Percentiles rank a stretch among this genome's conserved stretches.
Conservation (phyloP, 768 basidiomycete species). For the Tricholoma matsutake region DNA sequence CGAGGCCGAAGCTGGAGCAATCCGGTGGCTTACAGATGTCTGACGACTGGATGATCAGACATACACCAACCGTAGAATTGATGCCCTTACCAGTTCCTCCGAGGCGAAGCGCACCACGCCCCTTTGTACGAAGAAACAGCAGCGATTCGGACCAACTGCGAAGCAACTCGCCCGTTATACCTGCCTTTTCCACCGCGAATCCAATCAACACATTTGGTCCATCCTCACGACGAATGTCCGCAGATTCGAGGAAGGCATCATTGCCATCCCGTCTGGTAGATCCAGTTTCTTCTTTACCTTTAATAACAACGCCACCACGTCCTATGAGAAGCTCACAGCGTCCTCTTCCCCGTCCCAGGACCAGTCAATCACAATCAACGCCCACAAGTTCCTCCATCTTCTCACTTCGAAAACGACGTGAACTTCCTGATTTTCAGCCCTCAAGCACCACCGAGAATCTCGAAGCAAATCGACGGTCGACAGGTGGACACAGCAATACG, state of each 20-base stretch:
- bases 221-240: conserved; percentile 2
- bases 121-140: conserved; percentile 4
- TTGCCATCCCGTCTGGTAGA: conserved; percentile 4
- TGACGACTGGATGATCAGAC: conserved; percentile 34
- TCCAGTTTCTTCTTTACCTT: conserved; percentile 4
- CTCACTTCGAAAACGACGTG: not conserved
- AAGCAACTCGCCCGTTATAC: conserved; percentile 40
- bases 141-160: conserved; percentile 4
- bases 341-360: not conserved
- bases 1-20: conserved; percentile 3
- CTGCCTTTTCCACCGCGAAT: conserved; percentile 45
- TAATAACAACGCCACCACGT: conserved; percentile 21
- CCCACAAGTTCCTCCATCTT: conserved; percentile 3
- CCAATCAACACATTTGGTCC: conserved; percentile 44
- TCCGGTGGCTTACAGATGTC: not conserved
- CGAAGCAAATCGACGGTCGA: conserved; percentile 18
- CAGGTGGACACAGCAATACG: conserved; percentile 20
- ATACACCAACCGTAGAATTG: conserved; percentile 32
- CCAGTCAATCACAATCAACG: not conserved
- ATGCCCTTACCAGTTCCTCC: conserved; percentile 40
- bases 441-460: not conserved
- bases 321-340: conserved; percentile 23
- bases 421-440: not conserved
- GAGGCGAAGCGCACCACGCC: conserved; percentile 17
- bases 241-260: conserved; percentile 11